phyloP scores from a whole-genome alignment of 345 rosid species.

The sweet orange (Citrus sinensis) region DVS_A1.0 CM039166.1:23513001-23513500 shows the following conservation, averaged over 20 bases:
- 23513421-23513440: neutral
- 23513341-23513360: neutral
- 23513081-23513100: neutral
- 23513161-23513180: neutral
- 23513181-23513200: neutral
- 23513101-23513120: neutral
- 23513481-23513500: slow-evolving; percentile 95
- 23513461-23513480: slow-evolving; percentile 24
- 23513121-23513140: neutral
- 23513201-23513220: neutral
- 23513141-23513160: neutral
- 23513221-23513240: neutral
- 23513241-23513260: neutral
- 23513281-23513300: neutral
- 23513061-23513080: neutral
- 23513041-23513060: neutral
- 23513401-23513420: neutral
- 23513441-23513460: neutral
- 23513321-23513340: neutral
- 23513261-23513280: neutral
- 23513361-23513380: neutral
- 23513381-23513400: neutral
- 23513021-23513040: neutral
- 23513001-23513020: neutral
- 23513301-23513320: neutral